Evolutionary conservation across 192 early-diverging fungal genomes (phyloP).

Genomic region (Linnemannia exigua): DNA sequence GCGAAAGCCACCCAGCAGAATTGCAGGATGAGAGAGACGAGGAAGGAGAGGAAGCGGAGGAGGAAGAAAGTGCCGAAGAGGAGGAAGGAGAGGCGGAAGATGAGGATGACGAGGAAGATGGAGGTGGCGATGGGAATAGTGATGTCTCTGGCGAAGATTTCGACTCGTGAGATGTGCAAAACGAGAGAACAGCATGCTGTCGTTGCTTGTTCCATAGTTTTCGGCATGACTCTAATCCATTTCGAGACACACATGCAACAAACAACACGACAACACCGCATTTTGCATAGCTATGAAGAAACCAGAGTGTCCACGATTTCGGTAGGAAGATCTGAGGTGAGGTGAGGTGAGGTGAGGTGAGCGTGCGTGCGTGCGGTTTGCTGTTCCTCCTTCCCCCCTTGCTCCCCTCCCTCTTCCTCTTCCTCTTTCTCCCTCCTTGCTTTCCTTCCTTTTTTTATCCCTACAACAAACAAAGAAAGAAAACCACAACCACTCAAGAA

Average conservation of each 20-base stretch:
- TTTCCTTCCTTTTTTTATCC: no score
- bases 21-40: background rate
- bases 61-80: background rate
- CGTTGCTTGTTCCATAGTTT: background rate
- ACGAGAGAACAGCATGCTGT: background rate
- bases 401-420: no score
- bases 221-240: background rate
- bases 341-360: no score
- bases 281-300: background rate
- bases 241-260: background rate
- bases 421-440: no score
- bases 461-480: no score
- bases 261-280: background rate
- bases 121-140: background rate
- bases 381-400: no score
- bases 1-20: background rate
- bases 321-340: background rate
- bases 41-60: background rate
- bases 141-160: background rate
- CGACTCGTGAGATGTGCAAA: background rate
- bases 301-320: background rate
- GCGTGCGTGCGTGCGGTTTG: no score
- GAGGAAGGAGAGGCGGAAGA: constrained; percentile 8
- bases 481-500: no score
- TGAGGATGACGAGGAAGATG: constrained; percentile 8